A percentile compares a stretch with the other conserved stretches of the same genome.
Evolutionary conservation across 176 grass and related monocot genomes (phyloP).

Genomic region (Oryza brachyantha): DNA sequence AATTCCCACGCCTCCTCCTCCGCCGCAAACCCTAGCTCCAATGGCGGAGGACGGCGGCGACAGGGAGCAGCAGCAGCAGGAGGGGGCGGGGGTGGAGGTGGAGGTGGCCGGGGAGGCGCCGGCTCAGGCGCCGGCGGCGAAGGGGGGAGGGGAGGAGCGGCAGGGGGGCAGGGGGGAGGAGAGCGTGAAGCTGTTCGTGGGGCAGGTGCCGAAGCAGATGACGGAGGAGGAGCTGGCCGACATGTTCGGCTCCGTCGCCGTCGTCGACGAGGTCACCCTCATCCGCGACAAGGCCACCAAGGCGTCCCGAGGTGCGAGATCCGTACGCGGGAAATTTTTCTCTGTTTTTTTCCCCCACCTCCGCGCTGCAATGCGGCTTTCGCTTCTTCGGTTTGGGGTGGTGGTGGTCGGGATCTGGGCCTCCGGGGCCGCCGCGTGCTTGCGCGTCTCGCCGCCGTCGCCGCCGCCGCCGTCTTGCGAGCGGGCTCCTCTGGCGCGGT

Average conservation of each 20-base stretch:
- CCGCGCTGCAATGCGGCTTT: constrained; percentile 28
- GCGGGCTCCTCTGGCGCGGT: background rate
- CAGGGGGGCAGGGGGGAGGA: constrained; percentile 42
- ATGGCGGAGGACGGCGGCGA: constrained; percentile 59
- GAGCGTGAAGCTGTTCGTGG: constrained; percentile 85
- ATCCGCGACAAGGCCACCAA: constrained; percentile 89
- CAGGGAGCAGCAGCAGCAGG: constrained; percentile 23
- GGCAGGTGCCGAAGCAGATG: constrained; percentile 80
- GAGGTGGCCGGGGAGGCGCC: no score
- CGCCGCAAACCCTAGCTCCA: constrained; percentile 46
- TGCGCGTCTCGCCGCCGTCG: background rate
- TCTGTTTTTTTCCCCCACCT: no score
- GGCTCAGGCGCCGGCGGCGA: background rate
- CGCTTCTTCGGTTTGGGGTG: background rate
- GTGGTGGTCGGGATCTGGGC: constrained; percentile 34
- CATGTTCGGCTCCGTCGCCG: constrained; percentile 65
- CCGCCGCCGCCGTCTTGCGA: background rate
- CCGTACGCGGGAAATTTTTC: constrained; percentile 7
- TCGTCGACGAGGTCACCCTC: constrained; percentile 92
- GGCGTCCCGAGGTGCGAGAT: constrained; percentile 74
- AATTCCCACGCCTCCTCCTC: constrained; percentile 16
- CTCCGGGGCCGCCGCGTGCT: background rate
- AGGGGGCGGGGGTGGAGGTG: background rate
- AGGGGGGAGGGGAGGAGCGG: background rate
- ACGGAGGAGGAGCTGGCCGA: constrained; percentile 58